These are phyloP conservation scores for Gymnopilus junonius DNA, from an alignment of 768 basidiomycete species.

Conservation along the genomic window DNA sequence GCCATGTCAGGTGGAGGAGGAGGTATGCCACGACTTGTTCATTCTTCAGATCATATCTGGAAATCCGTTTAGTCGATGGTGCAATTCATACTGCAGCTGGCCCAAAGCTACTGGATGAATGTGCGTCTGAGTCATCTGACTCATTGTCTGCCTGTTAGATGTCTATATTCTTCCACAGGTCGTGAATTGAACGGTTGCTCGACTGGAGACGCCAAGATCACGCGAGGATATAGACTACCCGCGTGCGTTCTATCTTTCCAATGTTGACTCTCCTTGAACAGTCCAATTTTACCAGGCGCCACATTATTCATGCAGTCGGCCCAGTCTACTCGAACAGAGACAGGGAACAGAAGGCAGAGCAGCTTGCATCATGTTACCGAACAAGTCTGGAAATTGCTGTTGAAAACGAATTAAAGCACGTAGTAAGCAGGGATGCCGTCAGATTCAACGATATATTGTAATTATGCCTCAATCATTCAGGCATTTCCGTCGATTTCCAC, in stretches of 20 bases:
- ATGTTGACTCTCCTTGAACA: neutral
- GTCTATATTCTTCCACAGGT: slow-evolving; percentile 43
- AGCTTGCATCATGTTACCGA: slow-evolving; percentile 72
- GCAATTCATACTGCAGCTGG: slow-evolving; percentile 84
- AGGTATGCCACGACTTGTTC: slow-evolving; percentile 44
- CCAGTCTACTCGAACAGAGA: slow-evolving; percentile 59
- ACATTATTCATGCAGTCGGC: slow-evolving; percentile 84
- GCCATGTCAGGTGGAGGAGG: slow-evolving; percentile 69
- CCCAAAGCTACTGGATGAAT: slow-evolving; percentile 65
- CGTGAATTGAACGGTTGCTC: slow-evolving; percentile 65
- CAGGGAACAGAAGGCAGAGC: slow-evolving; percentile 48
- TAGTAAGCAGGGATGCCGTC: slow-evolving; percentile 49
- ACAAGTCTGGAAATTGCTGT: slow-evolving; percentile 65
- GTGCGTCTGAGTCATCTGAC: slow-evolving; percentile 39
- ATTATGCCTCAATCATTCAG: slow-evolving; percentile 38
- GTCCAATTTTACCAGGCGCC: slow-evolving; percentile 44
- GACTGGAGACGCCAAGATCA: slow-evolving; percentile 81
- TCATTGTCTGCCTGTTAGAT: neutral
- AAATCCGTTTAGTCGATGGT: slow-evolving; percentile 64
- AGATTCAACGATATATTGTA: neutral
- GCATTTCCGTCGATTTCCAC: slow-evolving; percentile 85
- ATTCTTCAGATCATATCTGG: neutral
- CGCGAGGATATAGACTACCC: slow-evolving; percentile 75
- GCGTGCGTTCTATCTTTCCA: slow-evolving; percentile 53
- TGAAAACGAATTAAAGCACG: slow-evolving; percentile 60